phyloP scores from a whole-genome alignment of 768 basidiomycete genomes.

The Leccinum uliginosum region DNA sequence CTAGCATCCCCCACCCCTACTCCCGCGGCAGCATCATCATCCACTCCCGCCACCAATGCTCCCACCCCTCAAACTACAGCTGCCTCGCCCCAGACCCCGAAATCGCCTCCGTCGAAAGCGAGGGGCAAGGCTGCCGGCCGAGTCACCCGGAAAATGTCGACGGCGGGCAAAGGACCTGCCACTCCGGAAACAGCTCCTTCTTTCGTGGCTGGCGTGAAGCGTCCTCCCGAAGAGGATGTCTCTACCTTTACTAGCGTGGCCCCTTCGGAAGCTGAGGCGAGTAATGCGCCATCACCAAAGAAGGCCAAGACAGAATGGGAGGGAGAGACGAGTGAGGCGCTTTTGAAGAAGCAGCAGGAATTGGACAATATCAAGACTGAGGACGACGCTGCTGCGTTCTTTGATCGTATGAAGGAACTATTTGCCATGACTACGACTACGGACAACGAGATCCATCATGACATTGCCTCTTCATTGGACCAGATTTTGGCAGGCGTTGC shows the following conservation, averaged over 20 bases:
- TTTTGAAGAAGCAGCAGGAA: conserved; percentile 38
- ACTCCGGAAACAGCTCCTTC: conserved; percentile 34
- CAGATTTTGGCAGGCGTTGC: conserved; percentile 59
- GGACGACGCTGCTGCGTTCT: conserved; percentile 59
- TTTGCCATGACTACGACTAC: conserved; percentile 45
- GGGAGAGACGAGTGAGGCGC: conserved; percentile 48
- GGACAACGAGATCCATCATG: conserved; percentile 37
- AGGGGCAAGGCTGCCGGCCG: conserved; percentile 36
- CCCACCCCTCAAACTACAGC: conserved; percentile 37
- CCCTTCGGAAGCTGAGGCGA: conserved; percentile 27
- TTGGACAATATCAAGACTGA: conserved; percentile 53
- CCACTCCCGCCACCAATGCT: conserved; percentile 49
- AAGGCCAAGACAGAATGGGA: conserved; percentile 71
- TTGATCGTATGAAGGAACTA: conserved; percentile 61
- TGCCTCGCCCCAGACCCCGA: conserved; percentile 62
- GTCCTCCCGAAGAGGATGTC: conserved; percentile 33
- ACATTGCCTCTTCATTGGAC: conserved; percentile 59
- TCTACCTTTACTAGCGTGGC: conserved; percentile 27
- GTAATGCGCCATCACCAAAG: conserved; percentile 66
- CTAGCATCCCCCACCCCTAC: conserved; percentile 40
- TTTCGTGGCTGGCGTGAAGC: conserved; percentile 29
- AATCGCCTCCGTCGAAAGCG: conserved; percentile 63
- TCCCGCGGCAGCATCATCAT: conserved; percentile 37
- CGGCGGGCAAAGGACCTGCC: conserved; percentile 28
- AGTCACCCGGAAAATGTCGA: conserved; percentile 27